Conservation (phyloP, 2,329 filamentous ascomycete species). For the Leptographium radiaticola region DNA sequence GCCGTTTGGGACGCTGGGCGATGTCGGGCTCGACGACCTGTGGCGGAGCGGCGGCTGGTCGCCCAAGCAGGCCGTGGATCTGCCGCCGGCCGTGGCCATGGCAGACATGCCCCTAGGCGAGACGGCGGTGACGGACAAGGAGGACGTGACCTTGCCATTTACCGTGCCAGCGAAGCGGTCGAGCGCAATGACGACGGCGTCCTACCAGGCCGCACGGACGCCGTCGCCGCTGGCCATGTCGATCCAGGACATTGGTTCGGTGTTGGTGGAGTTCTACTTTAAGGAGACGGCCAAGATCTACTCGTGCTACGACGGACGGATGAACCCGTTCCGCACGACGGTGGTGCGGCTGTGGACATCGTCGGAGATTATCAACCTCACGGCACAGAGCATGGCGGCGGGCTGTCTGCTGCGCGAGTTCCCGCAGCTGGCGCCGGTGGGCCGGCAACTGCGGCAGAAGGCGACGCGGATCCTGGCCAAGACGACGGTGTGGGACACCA, state of each 20-base stretch:
- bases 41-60: background rate
- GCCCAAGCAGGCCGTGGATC: background rate
- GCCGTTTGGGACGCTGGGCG: background rate
- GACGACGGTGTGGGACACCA: conserved; percentile 31
- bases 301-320: conserved; percentile 40
- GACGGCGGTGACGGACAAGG: background rate
- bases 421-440: conserved; percentile 36
- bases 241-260: conserved; percentile 32
- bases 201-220: background rate
- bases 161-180: background rate
- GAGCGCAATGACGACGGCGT: background rate
- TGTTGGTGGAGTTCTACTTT: conserved; percentile 46
- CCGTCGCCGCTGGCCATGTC: conserved; percentile 19
- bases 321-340: conserved; percentile 42
- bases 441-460: conserved; percentile 37
- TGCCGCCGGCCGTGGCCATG: background rate
- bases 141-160: background rate
- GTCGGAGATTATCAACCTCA: conserved; percentile 37
- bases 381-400: conserved; percentile 45
- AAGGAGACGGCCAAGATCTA: conserved; percentile 41
- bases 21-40: background rate
- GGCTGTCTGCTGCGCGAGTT: conserved; percentile 41
- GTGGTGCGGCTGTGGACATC: conserved; percentile 24
- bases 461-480: conserved; percentile 34
- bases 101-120: background rate